phyloP scores from a whole-genome alignment of 2,329 filamentous ascomycete genomes.

The Sporothrix luriei region DNA sequence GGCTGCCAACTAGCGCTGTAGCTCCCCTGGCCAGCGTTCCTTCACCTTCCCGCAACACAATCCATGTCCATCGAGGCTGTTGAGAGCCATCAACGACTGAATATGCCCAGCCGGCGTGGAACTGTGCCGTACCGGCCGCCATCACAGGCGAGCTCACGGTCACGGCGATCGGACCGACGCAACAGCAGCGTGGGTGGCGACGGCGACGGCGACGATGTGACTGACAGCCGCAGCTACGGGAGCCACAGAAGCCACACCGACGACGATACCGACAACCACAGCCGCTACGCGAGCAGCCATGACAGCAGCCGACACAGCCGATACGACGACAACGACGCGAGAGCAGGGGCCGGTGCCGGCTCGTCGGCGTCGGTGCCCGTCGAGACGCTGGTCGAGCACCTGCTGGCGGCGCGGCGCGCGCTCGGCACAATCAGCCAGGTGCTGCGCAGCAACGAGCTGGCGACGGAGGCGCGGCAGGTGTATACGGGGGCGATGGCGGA shows the following conservation, averaged over 20 bases:
- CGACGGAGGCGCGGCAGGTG: conserved; percentile 71
- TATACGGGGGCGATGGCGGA: conserved; percentile 79
- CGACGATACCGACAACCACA: conserved; percentile 18
- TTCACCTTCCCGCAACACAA: too few species aligned
- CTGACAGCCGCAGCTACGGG: background rate
- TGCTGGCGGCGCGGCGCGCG: conserved; percentile 84
- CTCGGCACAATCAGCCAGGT: conserved; percentile 82
- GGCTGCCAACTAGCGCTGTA: background rate
- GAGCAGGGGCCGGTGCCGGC: background rate
- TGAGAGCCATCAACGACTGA: background rate
- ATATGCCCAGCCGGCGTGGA: background rate
- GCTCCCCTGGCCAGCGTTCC: background rate
- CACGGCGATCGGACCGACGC: background rate
- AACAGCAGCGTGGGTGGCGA: background rate
- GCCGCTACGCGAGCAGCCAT: conserved; percentile 18
- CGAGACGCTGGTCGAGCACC: conserved; percentile 78
- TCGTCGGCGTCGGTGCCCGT: conserved; percentile 50
- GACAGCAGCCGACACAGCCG: conserved; percentile 3
- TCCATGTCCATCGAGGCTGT: background rate
- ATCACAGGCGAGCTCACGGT: conserved; percentile 16
- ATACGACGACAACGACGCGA: background rate
- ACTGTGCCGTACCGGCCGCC: conserved; percentile 18
- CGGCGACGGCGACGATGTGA: background rate
- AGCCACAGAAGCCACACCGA: background rate
- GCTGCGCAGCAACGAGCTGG: conserved; percentile 82